Base-by-base conservation (phyloP, 257 asterid genomes). In the Nicotiana obtusifolia region DNA sequence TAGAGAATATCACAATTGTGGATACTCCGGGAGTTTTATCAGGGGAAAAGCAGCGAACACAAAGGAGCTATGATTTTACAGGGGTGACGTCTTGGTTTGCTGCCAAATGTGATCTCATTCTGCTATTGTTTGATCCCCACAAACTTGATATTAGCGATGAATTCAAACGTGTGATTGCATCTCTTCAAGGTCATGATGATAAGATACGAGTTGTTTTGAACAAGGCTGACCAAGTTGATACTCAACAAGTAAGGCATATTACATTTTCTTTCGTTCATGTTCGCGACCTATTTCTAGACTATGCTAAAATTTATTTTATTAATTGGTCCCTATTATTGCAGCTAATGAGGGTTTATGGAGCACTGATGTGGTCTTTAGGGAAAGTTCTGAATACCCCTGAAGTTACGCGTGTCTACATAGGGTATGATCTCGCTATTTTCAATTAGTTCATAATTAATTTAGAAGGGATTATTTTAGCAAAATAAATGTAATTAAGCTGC, bases 341-440 rank as follows among this genome's bases (percentile, higher is more conserved):
- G 99, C 97, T 95, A 66, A 95, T 95, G 99, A 89, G 98, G 85
- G 97, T 95, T 22, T 95, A 95, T 83, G 99, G 99, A 83, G 99
- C 99, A 22, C 81, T 95, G 84, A 94, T 94, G 99, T 95, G 99
- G 99, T 95, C 99, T 69, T 92, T 95, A 31, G 98, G 99, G 76
- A 95, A 95, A 87, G 99, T 95, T 54, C 87, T 94, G 53, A 95
- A 95, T 85, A 94, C 98, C 62, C 99, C 99, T 8, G 99, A 95
- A 87, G 99, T 95, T 67, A 82, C 84, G 59, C 97, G 98, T 49
- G 99, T 95, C 78, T 95, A 95, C 86, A 95, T 94, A 66, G 99
- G 99, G 99, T 92, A 91, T 26, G 75, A 80, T 35, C 77, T 64
- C 14, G 49, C 26, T 73, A 73, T 24, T 49, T 73, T 49, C 62